Conservation (phyloP, 2,329 filamentous ascomycete genomes). For the Pseudogymnoascus sp. region DNA sequence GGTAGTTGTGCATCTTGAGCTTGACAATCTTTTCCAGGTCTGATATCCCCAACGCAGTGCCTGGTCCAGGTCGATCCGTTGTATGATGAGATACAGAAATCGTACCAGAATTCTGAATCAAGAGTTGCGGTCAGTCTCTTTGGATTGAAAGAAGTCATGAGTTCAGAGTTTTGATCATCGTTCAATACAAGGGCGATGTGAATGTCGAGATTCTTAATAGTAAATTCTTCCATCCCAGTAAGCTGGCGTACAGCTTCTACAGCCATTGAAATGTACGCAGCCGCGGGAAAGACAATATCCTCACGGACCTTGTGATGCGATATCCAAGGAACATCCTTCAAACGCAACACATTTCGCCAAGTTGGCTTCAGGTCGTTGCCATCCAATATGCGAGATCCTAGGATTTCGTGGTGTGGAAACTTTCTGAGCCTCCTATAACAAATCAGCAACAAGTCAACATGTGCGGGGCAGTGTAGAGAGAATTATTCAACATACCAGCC, state of each 20-base stretch:
- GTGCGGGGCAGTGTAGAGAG: not conserved
- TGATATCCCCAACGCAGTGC: slow-evolving; percentile 23
- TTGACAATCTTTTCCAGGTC: slow-evolving; percentile 7
- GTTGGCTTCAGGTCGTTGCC: slow-evolving; percentile 18
- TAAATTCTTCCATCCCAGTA: slow-evolving; percentile 19
- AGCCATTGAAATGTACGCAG: slow-evolving; percentile 42
- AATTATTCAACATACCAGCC: slow-evolving; percentile 23
- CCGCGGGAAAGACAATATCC: slow-evolving; percentile 42
- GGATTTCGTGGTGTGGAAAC: slow-evolving; percentile 40
- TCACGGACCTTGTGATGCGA: slow-evolving; percentile 43
- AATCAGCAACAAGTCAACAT: slow-evolving; percentile 13
- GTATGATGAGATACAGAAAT: slow-evolving; percentile 25
- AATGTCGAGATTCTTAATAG: slow-evolving; percentile 19
- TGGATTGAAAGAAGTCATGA: slow-evolving; percentile 22
- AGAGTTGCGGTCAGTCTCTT: slow-evolving; percentile 18
- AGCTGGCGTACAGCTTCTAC: slow-evolving; percentile 33
- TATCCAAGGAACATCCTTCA: slow-evolving; percentile 43
- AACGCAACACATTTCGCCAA: slow-evolving; percentile 24
- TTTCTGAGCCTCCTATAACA: slow-evolving; percentile 32
- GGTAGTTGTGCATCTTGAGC: not conserved
- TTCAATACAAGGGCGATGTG: slow-evolving; percentile 20
- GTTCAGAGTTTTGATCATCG: slow-evolving; percentile 18
- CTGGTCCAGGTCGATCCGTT: slow-evolving; percentile 24
- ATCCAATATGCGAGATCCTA: slow-evolving; percentile 30
- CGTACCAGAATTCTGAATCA: slow-evolving; percentile 22